These are phyloP conservation scores for Delitschia confertaspora DNA, from an alignment of 495 filamentous ascomycete genomes.

Conservation along the genomic window DNA sequence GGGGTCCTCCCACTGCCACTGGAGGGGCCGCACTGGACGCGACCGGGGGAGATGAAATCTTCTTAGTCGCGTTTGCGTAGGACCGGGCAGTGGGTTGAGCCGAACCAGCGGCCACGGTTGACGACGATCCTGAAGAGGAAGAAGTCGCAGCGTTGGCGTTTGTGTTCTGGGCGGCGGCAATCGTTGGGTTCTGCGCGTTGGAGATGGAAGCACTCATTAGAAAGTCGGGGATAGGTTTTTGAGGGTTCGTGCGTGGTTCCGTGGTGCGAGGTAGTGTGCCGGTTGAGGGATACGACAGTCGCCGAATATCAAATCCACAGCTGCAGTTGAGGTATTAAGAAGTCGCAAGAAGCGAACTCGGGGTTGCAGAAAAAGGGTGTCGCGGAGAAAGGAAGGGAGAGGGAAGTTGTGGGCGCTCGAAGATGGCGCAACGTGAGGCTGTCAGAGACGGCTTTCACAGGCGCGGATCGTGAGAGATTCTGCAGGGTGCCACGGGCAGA, in stretches of 20 bases:
- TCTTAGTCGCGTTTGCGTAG: constrained; percentile 72
- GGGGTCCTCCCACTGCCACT: constrained; percentile 62
- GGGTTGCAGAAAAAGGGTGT: constrained; percentile 9
- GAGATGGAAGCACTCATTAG: constrained; percentile 39
- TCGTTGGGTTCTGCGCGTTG: constrained; percentile 38
- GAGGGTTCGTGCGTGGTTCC: constrained; percentile 1
- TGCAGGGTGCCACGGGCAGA: constrained; percentile 9
- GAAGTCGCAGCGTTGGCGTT: constrained; percentile 47
- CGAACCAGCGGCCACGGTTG: constrained; percentile 58
- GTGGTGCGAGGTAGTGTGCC: constrained; percentile 3
- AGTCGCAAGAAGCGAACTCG: constrained; percentile 5
- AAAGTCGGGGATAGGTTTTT: constrained; percentile 11
- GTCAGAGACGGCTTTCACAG: constrained; percentile 17
- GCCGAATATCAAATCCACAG: constrained; percentile 44
- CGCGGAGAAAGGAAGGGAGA: constrained; percentile 5
- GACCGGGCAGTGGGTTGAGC: constrained; percentile 46
- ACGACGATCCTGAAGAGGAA: constrained; percentile 53
- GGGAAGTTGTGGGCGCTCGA: constrained; percentile 7
- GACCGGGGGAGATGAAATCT: constrained; percentile 57
- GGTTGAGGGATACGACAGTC: constrained; percentile 8
- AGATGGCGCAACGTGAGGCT: constrained; percentile 18
- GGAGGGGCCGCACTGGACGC: constrained; percentile 57
- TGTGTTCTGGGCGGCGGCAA: constrained; percentile 49
- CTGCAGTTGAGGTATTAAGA: constrained; percentile 12
- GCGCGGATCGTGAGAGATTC: constrained; percentile 5